phyloP scores from a whole-genome alignment of 805 yeast species.

The Hanseniaspora clermontiae region DNA sequence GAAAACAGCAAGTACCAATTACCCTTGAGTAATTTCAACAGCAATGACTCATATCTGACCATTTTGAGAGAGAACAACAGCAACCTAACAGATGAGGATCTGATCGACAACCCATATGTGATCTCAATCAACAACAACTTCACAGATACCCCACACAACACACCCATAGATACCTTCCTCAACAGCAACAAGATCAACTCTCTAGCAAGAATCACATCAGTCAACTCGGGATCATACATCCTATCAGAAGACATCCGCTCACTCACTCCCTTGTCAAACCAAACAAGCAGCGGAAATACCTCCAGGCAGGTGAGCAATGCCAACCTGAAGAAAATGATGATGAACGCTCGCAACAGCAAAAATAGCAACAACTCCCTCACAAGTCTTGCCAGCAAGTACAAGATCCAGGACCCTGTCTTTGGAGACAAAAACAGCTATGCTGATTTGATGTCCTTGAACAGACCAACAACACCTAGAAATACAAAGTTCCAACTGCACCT shows the following conservation, averaged over 20 bases:
- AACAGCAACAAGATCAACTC: not conserved
- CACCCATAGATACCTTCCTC: not conserved
- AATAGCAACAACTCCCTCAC: not conserved
- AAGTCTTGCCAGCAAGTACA: slow-evolving; percentile 1
- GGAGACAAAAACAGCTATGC: not conserved
- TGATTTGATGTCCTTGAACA: not conserved
- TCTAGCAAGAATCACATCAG: slow-evolving; percentile 9
- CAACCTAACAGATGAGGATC: not conserved
- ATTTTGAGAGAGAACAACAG: not conserved
- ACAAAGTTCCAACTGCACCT: slow-evolving; percentile 2
- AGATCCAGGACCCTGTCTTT: not conserved
- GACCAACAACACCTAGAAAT: not conserved
- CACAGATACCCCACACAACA: not conserved
- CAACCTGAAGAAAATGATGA: slow-evolving; percentile 11
- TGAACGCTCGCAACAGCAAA: not conserved
- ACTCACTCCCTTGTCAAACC: not conserved
- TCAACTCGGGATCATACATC: slow-evolving; percentile 10
- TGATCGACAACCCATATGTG: not conserved
- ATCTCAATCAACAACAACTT: slow-evolving; percentile 1
- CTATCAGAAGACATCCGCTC: slow-evolving; percentile 3
- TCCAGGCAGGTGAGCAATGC: slow-evolving; percentile 10
- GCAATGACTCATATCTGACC: not conserved
- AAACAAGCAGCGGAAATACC: not conserved
- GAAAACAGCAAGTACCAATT: not conserved
- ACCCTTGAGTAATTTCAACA: not conserved